These are phyloP conservation scores for Plasmodium blacklocki DNA, from an alignment of 169 alveolate species.

Conservation along the genomic window DNA sequence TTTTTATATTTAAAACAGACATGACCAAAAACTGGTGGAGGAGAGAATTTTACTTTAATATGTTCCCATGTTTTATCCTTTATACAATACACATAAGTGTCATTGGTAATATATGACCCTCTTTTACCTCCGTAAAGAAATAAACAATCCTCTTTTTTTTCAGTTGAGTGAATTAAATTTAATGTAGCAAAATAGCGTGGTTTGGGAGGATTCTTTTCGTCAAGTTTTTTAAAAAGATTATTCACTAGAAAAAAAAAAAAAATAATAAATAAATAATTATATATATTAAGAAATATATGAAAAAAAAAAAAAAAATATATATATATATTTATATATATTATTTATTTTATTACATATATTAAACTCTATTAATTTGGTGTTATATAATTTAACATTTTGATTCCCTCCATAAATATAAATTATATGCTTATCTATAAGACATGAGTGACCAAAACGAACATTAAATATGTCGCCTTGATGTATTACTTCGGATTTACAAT, in stretches of 20 bases:
- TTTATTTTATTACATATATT: conserved; percentile 15
- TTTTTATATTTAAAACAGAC: conserved; percentile 56
- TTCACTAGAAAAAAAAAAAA: conserved; percentile 40
- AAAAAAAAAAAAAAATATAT: not conserved
- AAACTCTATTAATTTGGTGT: conserved; percentile 22
- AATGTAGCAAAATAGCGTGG: conserved; percentile 50
- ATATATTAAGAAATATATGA: not conserved
- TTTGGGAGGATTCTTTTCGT: conserved; percentile 13
- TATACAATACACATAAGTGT: conserved; percentile 39
- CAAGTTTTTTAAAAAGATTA: conserved; percentile 26
- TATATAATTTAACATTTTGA: not conserved
- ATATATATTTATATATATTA: not conserved
- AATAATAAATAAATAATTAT: conserved; percentile 3
- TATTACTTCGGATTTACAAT: conserved; percentile 72
- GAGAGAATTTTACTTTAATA: conserved; percentile 20
- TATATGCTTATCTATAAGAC: conserved; percentile 33
- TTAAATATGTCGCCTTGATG: conserved; percentile 46
- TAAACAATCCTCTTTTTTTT: conserved; percentile 38
- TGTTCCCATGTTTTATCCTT: conserved; percentile 36
- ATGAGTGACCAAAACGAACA: conserved; percentile 63
- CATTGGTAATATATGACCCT: conserved; percentile 58
- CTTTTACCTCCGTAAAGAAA: conserved; percentile 69
- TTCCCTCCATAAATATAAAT: conserved; percentile 72
- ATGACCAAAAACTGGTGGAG: conserved; percentile 74
- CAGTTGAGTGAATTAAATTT: conserved; percentile 43